Conservation (phyloP, 805 yeast species). For the Yamadazyma olivae region DNA sequence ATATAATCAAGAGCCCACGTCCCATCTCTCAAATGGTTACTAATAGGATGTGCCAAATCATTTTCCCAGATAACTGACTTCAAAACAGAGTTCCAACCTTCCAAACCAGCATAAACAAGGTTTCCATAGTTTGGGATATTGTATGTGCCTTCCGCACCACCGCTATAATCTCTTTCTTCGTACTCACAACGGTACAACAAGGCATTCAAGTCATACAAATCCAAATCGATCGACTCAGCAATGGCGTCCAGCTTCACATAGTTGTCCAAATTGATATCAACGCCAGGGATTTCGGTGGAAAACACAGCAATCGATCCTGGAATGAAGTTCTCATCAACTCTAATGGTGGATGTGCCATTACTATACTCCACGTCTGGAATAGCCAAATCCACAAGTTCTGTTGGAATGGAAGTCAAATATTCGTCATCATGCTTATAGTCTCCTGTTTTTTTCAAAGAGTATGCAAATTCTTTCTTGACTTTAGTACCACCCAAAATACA, state of each 20-base stretch:
- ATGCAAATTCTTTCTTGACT: constrained; percentile 56
- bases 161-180: constrained; percentile 82
- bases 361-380: constrained; percentile 47
- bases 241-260: constrained; percentile 73
- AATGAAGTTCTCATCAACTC: constrained; percentile 62
- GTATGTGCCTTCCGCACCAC: constrained; percentile 72
- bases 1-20: constrained; percentile 86
- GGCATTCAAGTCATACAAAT: constrained; percentile 69
- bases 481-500: constrained; percentile 57
- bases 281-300: constrained; percentile 64
- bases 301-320: constrained; percentile 90
- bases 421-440: constrained; percentile 40
- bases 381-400: constrained; percentile 51
- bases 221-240: constrained; percentile 62
- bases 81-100: constrained; percentile 83
- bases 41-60: constrained; percentile 79
- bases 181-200: constrained; percentile 75
- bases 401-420: constrained; percentile 62
- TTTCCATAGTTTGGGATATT: constrained; percentile 69
- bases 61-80: constrained; percentile 61
- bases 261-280: constrained; percentile 61
- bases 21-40: constrained; percentile 78
- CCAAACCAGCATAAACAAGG: constrained; percentile 83
- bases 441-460: constrained; percentile 52
- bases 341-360: constrained; percentile 50